A percentile compares a stretch with the other conserved stretches of the same genome.
Conservation (phyloP, 257 asterid species). For the Rhazya stricta region DNA sequence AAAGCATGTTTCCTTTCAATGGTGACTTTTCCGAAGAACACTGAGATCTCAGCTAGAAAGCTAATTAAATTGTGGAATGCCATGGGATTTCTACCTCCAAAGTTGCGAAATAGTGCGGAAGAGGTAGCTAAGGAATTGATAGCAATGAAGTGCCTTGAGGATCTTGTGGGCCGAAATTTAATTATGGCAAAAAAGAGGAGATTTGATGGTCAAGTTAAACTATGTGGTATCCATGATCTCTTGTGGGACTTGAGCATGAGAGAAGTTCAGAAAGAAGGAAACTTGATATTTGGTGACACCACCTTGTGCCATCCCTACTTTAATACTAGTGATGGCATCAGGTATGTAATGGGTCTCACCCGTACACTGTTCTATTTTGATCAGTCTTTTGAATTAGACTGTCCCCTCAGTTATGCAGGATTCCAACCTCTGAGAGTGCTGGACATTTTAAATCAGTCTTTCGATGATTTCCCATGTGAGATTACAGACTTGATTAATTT, state of each 20-base stretch:
- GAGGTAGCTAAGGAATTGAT: too few species aligned
- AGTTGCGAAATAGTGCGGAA: slow-evolving; percentile 6
- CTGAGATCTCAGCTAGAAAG: neutral
- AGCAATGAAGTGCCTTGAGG: slow-evolving; percentile 32
- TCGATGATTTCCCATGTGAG: neutral
- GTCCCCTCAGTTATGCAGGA: neutral
- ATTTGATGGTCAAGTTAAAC: slow-evolving; percentile 21
- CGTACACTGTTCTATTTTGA: neutral
- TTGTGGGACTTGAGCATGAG: slow-evolving; percentile 29
- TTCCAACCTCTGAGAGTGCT: neutral
- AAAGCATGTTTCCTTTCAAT: neutral
- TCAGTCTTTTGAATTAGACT: neutral
- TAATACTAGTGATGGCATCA: neutral
- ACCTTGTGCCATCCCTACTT: neutral
- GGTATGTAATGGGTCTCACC: neutral
- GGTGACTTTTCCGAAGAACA: neutral
- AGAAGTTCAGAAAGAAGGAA: slow-evolving; percentile 24
- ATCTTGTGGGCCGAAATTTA: slow-evolving; percentile 30
- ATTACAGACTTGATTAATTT: neutral
- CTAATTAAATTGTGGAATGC: neutral
- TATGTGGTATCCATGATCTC: slow-evolving; percentile 33
- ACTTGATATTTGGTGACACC: neutral
- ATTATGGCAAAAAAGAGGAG: slow-evolving; percentile 21
- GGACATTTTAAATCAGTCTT: neutral
- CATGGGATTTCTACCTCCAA: neutral